Evolutionary conservation across 306 rosid genomes (phyloP).

Genomic region (Quercus suber): DNA sequence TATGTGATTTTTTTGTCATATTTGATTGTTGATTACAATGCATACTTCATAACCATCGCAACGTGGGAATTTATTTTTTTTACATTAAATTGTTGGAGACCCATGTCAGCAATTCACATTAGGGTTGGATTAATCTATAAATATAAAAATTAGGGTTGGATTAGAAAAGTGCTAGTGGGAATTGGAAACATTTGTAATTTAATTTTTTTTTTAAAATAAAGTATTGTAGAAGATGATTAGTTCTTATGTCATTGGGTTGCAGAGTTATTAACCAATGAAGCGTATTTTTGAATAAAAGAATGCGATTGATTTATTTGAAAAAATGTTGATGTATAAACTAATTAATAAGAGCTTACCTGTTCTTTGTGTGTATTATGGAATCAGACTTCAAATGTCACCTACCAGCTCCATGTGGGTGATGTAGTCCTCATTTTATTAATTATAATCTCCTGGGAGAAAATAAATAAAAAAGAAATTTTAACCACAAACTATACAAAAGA

Average conservation of each 20-base stretch:
- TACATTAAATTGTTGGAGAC: background rate
- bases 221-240: too few relatives aligned
- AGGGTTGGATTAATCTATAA: background rate
- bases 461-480: too few relatives aligned
- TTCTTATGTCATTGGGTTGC: too few relatives aligned
- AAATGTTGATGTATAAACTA: background rate
- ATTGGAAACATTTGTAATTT: background rate
- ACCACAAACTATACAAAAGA: background rate
- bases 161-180: background rate
- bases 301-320: background rate
- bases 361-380: background rate
- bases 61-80: background rate
- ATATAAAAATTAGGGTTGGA: background rate
- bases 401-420: conserved; percentile 4
- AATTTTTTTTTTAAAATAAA: too few relatives aligned
- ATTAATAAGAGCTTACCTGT: background rate
- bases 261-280: too few relatives aligned
- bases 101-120: background rate
- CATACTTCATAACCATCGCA: background rate
- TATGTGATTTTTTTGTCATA: background rate
- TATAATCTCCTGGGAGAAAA: too few relatives aligned
- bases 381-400: background rate
- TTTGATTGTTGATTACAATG: background rate
- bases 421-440: background rate
- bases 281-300: too few relatives aligned